Percentiles rank a stretch among this genome's conserved stretches.
These are phyloP conservation scores for Phytopythium boreale DNA, from an alignment of 352 stramenopile species.

Conservation along the genomic window DNA sequence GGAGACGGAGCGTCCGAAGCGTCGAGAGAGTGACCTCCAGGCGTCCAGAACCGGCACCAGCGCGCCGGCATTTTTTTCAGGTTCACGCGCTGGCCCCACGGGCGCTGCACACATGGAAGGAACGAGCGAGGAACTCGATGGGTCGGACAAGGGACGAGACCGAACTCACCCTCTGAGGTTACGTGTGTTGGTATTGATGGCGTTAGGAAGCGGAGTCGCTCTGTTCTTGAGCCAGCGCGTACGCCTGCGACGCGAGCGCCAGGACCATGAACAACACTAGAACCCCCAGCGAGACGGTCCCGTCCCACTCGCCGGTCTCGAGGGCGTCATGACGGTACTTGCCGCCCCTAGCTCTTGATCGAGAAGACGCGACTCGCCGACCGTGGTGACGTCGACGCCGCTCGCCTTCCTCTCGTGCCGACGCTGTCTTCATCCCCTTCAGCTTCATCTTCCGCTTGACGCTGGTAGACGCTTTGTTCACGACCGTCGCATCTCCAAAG, in stretches of 20 bases:
- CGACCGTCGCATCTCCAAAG: not conserved
- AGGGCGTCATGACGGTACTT: not conserved
- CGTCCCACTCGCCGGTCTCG: not conserved
- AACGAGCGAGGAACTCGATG: not conserved
- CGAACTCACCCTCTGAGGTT: not conserved
- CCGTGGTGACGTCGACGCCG: no score
- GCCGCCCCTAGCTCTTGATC: not conserved
- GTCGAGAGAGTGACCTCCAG: not conserved
- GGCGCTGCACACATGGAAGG: no score
- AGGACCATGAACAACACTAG: not conserved
- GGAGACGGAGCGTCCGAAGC: not conserved
- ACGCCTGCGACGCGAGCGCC: not conserved
- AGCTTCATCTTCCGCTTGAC: not conserved
- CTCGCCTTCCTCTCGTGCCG: not conserved
- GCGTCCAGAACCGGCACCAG: not conserved
- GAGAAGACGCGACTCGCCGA: no score
- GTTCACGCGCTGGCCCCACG: not conserved
- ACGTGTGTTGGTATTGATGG: not conserved
- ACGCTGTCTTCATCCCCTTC: not conserved
- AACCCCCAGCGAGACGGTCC: not conserved
- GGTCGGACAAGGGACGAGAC: not conserved
- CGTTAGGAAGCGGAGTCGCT: not conserved
- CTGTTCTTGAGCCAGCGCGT: not conserved
- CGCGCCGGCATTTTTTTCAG: no score
- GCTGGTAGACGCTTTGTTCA: not conserved